Evolutionary conservation across 495 filamentous ascomycete genomes (phyloP).

Genomic region (Penicillium canariense): DNA sequence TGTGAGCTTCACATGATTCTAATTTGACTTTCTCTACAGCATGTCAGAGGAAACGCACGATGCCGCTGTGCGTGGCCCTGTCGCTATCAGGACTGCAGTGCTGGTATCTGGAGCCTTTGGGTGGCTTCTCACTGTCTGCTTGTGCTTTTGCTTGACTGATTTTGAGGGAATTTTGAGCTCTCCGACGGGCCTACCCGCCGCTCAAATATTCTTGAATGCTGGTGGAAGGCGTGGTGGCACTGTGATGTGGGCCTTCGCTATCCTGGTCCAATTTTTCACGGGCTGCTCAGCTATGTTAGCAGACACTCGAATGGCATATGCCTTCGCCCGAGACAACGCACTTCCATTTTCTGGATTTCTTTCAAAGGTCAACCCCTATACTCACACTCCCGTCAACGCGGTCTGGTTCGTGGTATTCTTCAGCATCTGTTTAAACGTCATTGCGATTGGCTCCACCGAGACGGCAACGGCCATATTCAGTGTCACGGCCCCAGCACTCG

Average conservation of each 20-base stretch:
- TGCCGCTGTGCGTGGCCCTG: slow-evolving; percentile 62
- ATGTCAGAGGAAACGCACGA: slow-evolving; percentile 76
- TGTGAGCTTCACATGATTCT: not conserved
- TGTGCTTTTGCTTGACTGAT: slow-evolving; percentile 68
- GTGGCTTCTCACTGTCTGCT: slow-evolving; percentile 63
- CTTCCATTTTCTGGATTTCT: slow-evolving; percentile 66
- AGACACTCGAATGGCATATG: slow-evolving; percentile 71
- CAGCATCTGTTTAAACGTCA: slow-evolving; percentile 58
- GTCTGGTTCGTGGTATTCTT: slow-evolving; percentile 71
- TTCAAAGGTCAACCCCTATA: slow-evolving; percentile 54
- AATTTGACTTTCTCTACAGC: slow-evolving; percentile 24
- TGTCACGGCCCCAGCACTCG: slow-evolving; percentile 67
- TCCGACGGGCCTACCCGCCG: slow-evolving; percentile 64
- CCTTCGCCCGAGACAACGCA: slow-evolving; percentile 68
- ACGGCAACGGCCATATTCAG: slow-evolving; percentile 70
- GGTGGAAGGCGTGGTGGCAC: slow-evolving; percentile 60
- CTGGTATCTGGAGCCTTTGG: slow-evolving; percentile 64
- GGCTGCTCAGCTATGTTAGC: slow-evolving; percentile 69
- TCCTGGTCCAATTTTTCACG: slow-evolving; percentile 70
- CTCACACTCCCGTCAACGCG: slow-evolving; percentile 63
- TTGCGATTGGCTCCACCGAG: slow-evolving; percentile 65
- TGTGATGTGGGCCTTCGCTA: slow-evolving; percentile 67
- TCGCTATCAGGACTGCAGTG: slow-evolving; percentile 63
- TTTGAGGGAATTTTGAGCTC: slow-evolving; percentile 59
- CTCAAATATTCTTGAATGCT: slow-evolving; percentile 70